Evolutionary conservation across 2,329 filamentous ascomycete genomes (phyloP).

Genomic region (Curvularia sp.): DNA sequence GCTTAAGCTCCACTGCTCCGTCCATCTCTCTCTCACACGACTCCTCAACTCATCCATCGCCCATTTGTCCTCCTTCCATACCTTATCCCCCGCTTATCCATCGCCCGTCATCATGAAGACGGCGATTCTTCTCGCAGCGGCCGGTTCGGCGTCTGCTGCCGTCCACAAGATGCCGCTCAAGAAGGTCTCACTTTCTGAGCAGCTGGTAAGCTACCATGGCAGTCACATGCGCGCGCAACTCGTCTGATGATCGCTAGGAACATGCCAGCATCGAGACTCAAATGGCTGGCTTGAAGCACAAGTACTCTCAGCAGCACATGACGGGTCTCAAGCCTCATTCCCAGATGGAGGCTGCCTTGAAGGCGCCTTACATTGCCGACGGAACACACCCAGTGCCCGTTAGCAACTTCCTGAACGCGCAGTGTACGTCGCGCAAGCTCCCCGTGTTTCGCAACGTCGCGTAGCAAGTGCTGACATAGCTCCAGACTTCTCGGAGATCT

Average conservation of each 20-base stretch:
- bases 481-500: constrained; percentile 94
- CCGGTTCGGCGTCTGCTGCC: constrained; percentile 81
- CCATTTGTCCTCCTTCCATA: constrained; percentile 13
- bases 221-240: constrained; percentile 11
- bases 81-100: constrained; percentile 6
- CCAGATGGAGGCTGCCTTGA: constrained; percentile 80
- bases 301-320: constrained; percentile 72
- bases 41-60: constrained; percentile 16
- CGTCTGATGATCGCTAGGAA: constrained; percentile 60
- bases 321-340: constrained; percentile 75
- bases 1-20: constrained; percentile 21
- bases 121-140: constrained; percentile 77
- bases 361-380: constrained; percentile 71
- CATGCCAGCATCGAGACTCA: constrained; percentile 81
- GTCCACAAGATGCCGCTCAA: constrained; percentile 97
- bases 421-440: constrained; percentile 72
- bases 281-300: constrained; percentile 84
- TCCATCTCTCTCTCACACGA: constrained; percentile 18
- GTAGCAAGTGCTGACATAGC: constrained; percentile 27
- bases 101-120: constrained; percentile 74
- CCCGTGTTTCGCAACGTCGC: neutral
- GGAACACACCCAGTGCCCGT: constrained; percentile 83
- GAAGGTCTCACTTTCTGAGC: constrained; percentile 91
- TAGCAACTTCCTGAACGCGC: constrained; percentile 97
- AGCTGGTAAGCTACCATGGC: constrained; percentile 72